These are phyloP conservation scores for Biscutella auriculata DNA, from an alignment of 441 rosid species.

Conservation along the genomic window DNA sequence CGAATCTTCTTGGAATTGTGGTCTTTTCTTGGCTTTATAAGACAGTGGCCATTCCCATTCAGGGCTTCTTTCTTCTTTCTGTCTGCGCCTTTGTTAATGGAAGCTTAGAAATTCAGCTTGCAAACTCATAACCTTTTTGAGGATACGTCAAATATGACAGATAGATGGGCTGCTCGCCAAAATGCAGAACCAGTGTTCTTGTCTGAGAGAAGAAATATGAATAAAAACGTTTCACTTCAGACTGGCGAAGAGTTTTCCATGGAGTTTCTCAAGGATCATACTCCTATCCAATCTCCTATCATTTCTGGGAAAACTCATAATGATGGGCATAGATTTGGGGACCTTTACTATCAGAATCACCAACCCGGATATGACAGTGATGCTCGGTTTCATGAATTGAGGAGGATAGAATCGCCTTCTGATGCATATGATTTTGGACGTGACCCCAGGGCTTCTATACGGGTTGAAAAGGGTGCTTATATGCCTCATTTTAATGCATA, in stretches of 20 bases:
- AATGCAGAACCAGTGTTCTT: constrained; percentile 20
- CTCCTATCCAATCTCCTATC: constrained; percentile 13
- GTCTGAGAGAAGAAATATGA: constrained; percentile 20
- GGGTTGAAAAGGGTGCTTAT: constrained; percentile 29
- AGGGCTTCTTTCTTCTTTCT: background rate
- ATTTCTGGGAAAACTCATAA: constrained; percentile 16
- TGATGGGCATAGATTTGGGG: constrained; percentile 18
- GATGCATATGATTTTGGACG: constrained; percentile 37
- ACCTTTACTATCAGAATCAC: constrained; percentile 27
- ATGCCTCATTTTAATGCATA: constrained; percentile 27
- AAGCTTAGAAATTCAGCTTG: constrained; percentile 10
- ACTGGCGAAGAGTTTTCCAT: constrained; percentile 60
- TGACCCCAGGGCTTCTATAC: constrained; percentile 27
- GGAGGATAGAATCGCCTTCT: constrained; percentile 45
- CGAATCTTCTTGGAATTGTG: background rate
- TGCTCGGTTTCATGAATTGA: constrained; percentile 40
- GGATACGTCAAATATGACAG: constrained; percentile 26
- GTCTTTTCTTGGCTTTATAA: background rate
- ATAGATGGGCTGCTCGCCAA: constrained; percentile 24
- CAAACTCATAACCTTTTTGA: constrained; percentile 19
- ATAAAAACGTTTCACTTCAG: constrained; percentile 41
- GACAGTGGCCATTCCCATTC: background rate
- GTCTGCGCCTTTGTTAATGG: background rate
- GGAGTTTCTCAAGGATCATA: constrained; percentile 49
- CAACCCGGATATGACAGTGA: constrained; percentile 32